Percentiles rank a stretch among this genome's conserved stretches.
These are phyloP conservation scores for Heteromeles arbutifolia DNA, from an alignment of 306 rosid genomes.

Conservation along the genomic window DNA sequence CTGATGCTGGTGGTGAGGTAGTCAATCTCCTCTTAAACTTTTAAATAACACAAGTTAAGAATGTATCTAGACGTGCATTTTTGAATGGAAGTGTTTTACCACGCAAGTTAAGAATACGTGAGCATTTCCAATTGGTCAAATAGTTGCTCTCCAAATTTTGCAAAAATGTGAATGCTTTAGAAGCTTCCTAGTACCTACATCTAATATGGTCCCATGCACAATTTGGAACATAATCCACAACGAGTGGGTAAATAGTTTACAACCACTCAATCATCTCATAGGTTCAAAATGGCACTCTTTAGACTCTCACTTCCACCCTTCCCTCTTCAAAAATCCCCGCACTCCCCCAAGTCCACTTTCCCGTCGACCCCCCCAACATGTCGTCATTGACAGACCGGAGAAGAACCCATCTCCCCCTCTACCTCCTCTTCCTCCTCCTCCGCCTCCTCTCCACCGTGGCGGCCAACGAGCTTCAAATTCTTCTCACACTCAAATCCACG, in stretches of 20 bases:
- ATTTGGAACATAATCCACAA: background rate
- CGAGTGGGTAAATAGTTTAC: background rate
- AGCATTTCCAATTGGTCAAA: background rate
- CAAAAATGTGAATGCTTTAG: background rate
- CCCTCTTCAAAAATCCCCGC: background rate
- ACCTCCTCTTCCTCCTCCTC: constrained; percentile 20
- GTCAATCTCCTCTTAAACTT: too few species aligned
- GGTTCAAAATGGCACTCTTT: background rate
- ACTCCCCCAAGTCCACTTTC: background rate
- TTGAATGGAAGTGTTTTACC: background rate
- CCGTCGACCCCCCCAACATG: background rate
- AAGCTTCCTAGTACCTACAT: background rate
- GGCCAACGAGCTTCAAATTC: constrained; percentile 45
- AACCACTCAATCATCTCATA: background rate
- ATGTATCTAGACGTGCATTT: too few species aligned
- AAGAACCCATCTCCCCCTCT: background rate
- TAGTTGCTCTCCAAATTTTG: too few species aligned
- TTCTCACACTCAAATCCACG: constrained; percentile 44
- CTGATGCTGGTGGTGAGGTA: too few species aligned
- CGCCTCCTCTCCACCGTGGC: constrained; percentile 33
- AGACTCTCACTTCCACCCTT: background rate
- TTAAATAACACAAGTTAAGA: too few species aligned
- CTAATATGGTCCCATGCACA: background rate
- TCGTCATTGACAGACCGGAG: background rate
- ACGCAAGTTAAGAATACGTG: background rate